Base-by-base conservation (phyloP, 768 basidiomycete genomes). In the Pisolithus albus region DNA sequence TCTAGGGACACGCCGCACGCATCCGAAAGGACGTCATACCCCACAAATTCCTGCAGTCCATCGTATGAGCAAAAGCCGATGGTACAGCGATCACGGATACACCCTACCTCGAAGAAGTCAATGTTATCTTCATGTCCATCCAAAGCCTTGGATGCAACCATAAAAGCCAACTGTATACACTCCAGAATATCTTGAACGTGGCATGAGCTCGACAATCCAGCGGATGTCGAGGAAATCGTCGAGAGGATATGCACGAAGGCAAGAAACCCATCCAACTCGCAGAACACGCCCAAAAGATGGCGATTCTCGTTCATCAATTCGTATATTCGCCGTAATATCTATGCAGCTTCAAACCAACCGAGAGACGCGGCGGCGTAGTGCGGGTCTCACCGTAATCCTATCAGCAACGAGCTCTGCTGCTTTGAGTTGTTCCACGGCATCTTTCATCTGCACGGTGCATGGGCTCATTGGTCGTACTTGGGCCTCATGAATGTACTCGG, bases 181-280 rank as follows among this genome's bases (percentile, higher is more conserved):
- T 86, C 80, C 16, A 79, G 65, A 2, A 72, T 68, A 53, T 74
- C 72, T 5, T 70, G 69, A 43, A 71, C 72, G 3, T 67, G 62
- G 1, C 72, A 64, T 2, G 68, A 59, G 8, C 54, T 61, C 18
- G 65, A 57, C 30, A 64, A 56, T 32, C 64, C 58, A 18, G 66
- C 61, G 51, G 63, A 60, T 3, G 52, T 52, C 9, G 58, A 54
- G 23, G 75, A 65, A 0, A 86, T 66, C 0, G 79, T 80, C 1
- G 87, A 85, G 4, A 92, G 71, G 28, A 86, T 75, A 58, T 80
- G 86, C 69, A 90, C 81, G 30, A 90, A 70, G 9, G 81, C 77
- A 18, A 91, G 71, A 62, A 90, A 91, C 1, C 90, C 90, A 54
- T 92, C 90, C 60, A 86, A 72, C 60, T 90, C 86, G 5, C 90